Conservation (phyloP, 1,139 yeast species). For the Geotrichum histeridarum region DNA sequence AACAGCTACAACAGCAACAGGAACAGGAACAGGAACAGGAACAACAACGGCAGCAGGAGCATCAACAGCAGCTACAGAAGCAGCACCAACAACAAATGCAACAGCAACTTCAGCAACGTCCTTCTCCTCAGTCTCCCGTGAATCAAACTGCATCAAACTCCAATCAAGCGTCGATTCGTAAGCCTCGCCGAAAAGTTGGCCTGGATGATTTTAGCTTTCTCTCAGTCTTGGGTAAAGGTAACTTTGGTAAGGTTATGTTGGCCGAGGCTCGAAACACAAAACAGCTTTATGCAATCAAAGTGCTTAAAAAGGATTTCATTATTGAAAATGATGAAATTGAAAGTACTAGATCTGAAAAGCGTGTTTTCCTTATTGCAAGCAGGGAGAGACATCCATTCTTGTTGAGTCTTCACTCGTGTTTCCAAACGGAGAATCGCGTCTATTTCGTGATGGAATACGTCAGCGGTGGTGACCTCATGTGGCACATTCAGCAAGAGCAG, state of each 20-base stretch:
- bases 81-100: not conserved
- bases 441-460: slow-evolving; percentile 98
- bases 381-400: slow-evolving; percentile 88
- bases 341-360: slow-evolving; percentile 86
- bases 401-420: slow-evolving; percentile 85
- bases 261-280: slow-evolving; percentile 83
- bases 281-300: slow-evolving; percentile 87
- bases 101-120: not conserved
- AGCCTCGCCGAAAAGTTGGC: slow-evolving; percentile 61
- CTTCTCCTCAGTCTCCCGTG: not conserved
- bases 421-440: slow-evolving; percentile 94
- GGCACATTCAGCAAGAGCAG: slow-evolving; percentile 94
- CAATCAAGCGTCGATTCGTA: slow-evolving; percentile 13
- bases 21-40: too few relatives aligned
- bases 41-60: not conserved
- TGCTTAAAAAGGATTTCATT: slow-evolving; percentile 88
- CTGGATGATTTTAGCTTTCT: slow-evolving; percentile 89
- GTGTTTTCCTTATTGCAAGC: slow-evolving; percentile 87
- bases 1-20: not conserved
- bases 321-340: slow-evolving; percentile 95
- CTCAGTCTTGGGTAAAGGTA: slow-evolving; percentile 95
- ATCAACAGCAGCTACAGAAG: not conserved
- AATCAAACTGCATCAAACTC: slow-evolving; percentile 14
- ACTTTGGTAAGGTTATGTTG: slow-evolving; percentile 94
- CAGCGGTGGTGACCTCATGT: slow-evolving; percentile 97